Base-by-base conservation (phyloP, 2,329 filamentous ascomycete genomes). In the Ceratocystis lukuohia region DNA sequence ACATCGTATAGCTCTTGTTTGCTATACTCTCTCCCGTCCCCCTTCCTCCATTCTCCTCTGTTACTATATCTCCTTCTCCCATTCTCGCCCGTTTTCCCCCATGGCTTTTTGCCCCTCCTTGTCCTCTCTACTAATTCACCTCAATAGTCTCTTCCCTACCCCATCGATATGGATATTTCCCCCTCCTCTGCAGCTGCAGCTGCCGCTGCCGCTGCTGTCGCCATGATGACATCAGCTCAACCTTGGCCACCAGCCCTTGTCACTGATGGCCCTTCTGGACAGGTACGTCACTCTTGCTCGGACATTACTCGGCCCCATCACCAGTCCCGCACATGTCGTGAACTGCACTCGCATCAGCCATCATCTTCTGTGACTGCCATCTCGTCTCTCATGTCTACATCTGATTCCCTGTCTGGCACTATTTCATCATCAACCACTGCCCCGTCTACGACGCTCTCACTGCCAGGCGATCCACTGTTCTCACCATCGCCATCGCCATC, bases 401-500 rank as follows among this genome's bases (percentile, higher is more conserved):
- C 53, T 33, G 53, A 59, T 25, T 37, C 53, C 7, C 53, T 59
- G 53, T 17, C 53, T 17, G 28, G 53, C 28, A 30, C 53, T 17
- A 17, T 59, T 17, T 30, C 53, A 17, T 59, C 53, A 17, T 59
- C 53, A 17, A 37, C 46, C 28, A 62, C 65, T 6, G 61, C 45
- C 17, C 57, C 61, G 41, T 63, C 65, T n/a, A 57, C 63, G 28
- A 67, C 62, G 7, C 53, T 67, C 25, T 67, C 66, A 25, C 46
- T 67, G n/a, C 66, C 66, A 6, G 53, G 28, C 28, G 66, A 67
- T 33, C 66, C 62, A 22, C 30, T 67, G 17, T 67, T 67, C 28
- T 67, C 75, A 61, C 70, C 75, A 15, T 74, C 72, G 48, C 72
- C 74, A 30, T 71, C 77, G 62, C 74, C 77, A 57, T 71, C 75